These are phyloP conservation scores for Sugiyamaella xylanicola DNA, from an alignment of 1,139 yeast species.

Conservation along the genomic window DNA sequence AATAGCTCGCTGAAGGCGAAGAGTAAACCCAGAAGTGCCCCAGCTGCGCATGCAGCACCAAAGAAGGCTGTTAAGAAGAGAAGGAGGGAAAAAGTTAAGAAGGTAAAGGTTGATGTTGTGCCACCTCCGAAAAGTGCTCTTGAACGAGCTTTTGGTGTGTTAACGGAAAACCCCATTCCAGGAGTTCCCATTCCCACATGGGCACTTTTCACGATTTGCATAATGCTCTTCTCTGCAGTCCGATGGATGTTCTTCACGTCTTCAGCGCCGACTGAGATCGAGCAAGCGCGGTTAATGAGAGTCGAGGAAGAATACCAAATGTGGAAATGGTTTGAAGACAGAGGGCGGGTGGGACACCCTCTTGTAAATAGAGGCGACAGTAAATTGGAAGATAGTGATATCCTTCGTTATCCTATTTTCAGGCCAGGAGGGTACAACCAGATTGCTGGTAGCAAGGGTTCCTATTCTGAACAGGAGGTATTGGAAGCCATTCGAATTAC, in stretches of 20 bases:
- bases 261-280: slow-evolving; percentile 17
- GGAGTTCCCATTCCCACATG: slow-evolving; percentile 30
- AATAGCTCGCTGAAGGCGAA: slow-evolving; percentile 49
- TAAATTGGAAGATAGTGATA: slow-evolving; percentile 9
- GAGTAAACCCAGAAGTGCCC: slow-evolving; percentile 36
- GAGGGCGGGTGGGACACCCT: slow-evolving; percentile 37
- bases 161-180: slow-evolving; percentile 24
- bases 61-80: slow-evolving; percentile 23
- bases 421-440: slow-evolving; percentile 5
- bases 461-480: slow-evolving; percentile 52
- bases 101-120: slow-evolving; percentile 7
- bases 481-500: slow-evolving; percentile 58
- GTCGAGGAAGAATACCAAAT: slow-evolving; percentile 62
- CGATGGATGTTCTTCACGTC: slow-evolving; percentile 15
- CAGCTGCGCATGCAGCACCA: slow-evolving; percentile 12
- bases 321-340: slow-evolving; percentile 81
- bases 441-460: slow-evolving; percentile 20
- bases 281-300: slow-evolving; percentile 31
- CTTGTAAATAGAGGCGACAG: neutral
- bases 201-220: slow-evolving; percentile 22
- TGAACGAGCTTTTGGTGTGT: slow-evolving; percentile 6
- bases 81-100: slow-evolving; percentile 16
- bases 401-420: slow-evolving; percentile 16
- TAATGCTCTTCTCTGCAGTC: slow-evolving; percentile 26
- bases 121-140: slow-evolving; percentile 9